Base-by-base conservation (phyloP, 2,329 filamentous ascomycete genomes). In the Arachnomyces sp. region DNA sequence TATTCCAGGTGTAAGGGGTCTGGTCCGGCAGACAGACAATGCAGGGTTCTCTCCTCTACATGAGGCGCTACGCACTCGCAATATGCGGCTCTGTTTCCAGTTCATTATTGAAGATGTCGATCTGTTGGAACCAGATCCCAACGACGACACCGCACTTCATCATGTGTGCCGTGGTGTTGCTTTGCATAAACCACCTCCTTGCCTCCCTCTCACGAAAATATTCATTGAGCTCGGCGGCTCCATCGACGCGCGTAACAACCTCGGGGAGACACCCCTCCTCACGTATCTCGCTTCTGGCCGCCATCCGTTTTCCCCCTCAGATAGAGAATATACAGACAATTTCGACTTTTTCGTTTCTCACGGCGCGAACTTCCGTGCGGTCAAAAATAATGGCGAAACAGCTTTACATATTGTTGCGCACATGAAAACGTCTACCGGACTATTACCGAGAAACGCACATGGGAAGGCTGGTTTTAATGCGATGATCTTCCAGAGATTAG, bases 61-160 rank as follows among this genome's bases (percentile, higher is more conserved):
- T 35, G 6, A 7, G 6, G 6, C 33, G 12, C 33, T 35, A 14
- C 4, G 16, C 5, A 14, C 7, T 7, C 4, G 14, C 4, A 35
- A 16, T 5, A n/a, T 21, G 7, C 6, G 16, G 6, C 7, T 14
- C 17, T 4, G 12, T n/a, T 16, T 35, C 13, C 17, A n/a, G 16
- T 6, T 35, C 17, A 5, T 6, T 4, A n/a, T 7, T 5, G 33
- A 35, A 7, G 43, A 39, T 21, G 43, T 39, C 12, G 29, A 45
- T 43, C 16, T 37, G 7, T 30, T 42, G 9, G 34, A 38, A 32
- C 36, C 40, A n/a, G 45, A 44, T 34, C 34, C 40, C 12, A 34
- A 46, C 4, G 41, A 38, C 13, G 44, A 48, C 31, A 44, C 41
- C 11, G 35, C 42, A 5, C 31, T 44, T 7, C 43, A 42, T 16